Evolutionary conservation across 1,284 basidiomycete species (phyloP), one percentile per base, ranked within the genome.

Genomic region (Cutaneotrichosporon sp.): DNA sequence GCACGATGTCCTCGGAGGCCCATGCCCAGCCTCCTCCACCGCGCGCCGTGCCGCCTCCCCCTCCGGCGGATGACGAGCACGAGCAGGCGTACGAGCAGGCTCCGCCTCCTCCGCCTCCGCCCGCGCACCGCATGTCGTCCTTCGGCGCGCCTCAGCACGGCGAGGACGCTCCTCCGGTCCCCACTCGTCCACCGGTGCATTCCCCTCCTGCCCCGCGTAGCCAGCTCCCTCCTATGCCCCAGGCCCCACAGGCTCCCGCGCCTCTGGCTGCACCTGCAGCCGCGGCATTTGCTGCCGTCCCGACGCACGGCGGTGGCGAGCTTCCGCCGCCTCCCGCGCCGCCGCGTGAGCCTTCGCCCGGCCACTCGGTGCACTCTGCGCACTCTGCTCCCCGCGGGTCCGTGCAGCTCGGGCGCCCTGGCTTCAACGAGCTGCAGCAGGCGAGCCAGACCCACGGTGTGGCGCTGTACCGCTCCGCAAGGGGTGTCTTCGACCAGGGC

Each of bases 371-470:
- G 24, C 46, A 47, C 24, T 47, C 46, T 1, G 24, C 46, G 22
- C 46, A 47, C 46, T 47, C 46, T 16, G 46, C 46, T 6, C 18
- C 25, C 33, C 53, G 46, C 13, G 27, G 24, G 24, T 56, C 57
- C 11, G 10, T 22, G 43, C 46, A 54, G 16, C 27, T 9, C 9
- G 18, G n/a, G 13, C 49, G 75, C 58, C 78, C 78, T 4, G 75
- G 71, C 9, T 80, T 67, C 56, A 72, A 90, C 50, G 87, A 90
- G 36, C 82, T 95, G 50, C 85, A 86, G 68, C 81, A 83, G 1
- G 81, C 91, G 18, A 89, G 89, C 81, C 84, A 85, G 4, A 84
- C 86, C 31, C 84, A 92, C 11, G 94, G 94, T 13, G 84, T 87
- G 1, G 86, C 86, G 59, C 81, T 97, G 1, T 85, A 86, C 68